Evolutionary conservation across 208 protist genomes (phyloP), one percentile per base, ranked within the genome.

Genomic region (Acanthamoeba divionensis): DNA sequence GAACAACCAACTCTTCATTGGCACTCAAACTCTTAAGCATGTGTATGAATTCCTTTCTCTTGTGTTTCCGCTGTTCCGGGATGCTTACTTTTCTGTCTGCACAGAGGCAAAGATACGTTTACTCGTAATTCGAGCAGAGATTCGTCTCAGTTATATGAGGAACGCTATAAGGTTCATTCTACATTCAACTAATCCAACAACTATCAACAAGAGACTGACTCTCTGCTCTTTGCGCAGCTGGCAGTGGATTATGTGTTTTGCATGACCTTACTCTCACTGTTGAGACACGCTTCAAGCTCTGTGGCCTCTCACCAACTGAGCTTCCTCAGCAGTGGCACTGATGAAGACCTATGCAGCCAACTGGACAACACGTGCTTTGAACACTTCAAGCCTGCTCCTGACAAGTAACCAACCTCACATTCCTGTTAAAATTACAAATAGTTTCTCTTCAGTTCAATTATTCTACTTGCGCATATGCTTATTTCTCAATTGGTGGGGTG

Each of bases 281-380:
- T 83, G 21, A 83, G 47, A 31, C 67, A 77, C 36, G 47, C 67
- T 9, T 77, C 67, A 45, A n/a, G n/a, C n/a, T n/a, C n/a, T n/a
- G n/a, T n/a, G n/a, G 67, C 67, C 29, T 55, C 47, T 24, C 44
- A 77, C 67, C 47, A 38, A 9, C 36, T 77, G 6, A 21, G 48
- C 6, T 83, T 29, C 36, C 73, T 63, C 13, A 33, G 41, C n/a
- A 62, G 73, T 54, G 50, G 73, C 21, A 45, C 63, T 7, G 73
- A 83, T 24, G 73, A 83, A 24, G 73, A 55, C 24, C 44, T 83
- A 7, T 26, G 33, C 41, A 38, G 50, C 50, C 73, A 83, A 38
- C 50, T 83, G 9, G 73, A 83, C 50, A 83, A 45, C 13, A 55
- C 63, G 73, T 83, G 73, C 29, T 83, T 83, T 24, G 73, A 83